These are phyloP conservation scores for Coprinopsis sp. DNA, from an alignment of 768 basidiomycete species.

Conservation along the genomic window DNA sequence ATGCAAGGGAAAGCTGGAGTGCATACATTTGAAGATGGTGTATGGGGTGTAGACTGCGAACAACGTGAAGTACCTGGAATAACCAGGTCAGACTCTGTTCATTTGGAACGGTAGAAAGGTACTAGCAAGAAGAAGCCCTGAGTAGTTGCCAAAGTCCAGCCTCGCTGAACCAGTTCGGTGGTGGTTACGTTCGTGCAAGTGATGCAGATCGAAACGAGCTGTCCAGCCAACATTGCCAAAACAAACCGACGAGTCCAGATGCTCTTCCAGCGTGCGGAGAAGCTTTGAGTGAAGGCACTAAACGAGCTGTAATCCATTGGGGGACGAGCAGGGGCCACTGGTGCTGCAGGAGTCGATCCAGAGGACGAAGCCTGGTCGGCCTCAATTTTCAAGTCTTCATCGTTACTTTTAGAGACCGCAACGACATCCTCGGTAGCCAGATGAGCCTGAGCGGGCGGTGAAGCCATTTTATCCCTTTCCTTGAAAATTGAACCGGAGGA, in stretches of 20 bases:
- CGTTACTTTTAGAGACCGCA: not conserved
- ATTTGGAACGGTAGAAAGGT: not conserved
- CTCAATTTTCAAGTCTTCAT: not conserved
- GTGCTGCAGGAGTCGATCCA: no score
- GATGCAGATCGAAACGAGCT: constrained; percentile 82
- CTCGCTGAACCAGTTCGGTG: constrained; percentile 49
- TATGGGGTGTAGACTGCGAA: constrained; percentile 80
- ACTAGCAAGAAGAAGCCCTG: constrained; percentile 82
- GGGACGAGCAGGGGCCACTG: constrained; percentile 36
- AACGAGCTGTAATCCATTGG: constrained; percentile 64
- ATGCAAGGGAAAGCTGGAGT: not conserved
- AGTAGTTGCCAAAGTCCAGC: constrained; percentile 18
- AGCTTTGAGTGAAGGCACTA: constrained; percentile 46
- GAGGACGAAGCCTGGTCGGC: no score
- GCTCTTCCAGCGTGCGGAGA: constrained; percentile 60
- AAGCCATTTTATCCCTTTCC: no score
- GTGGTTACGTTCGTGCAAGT: constrained; percentile 88
- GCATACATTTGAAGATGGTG: constrained; percentile 81
- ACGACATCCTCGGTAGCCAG: no score
- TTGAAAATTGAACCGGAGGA: no score
- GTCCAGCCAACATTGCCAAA: constrained; percentile 68
- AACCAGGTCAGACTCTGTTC: constrained; percentile 1
- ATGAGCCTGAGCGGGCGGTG: no score
- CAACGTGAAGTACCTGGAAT: constrained; percentile 67
- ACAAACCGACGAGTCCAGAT: constrained; percentile 76